Percentiles rank a stretch among this genome's conserved stretches.
These are phyloP conservation scores for Rubia tinctorum DNA, from an alignment of 305 asterid species.

Conservation along the genomic window DNA sequence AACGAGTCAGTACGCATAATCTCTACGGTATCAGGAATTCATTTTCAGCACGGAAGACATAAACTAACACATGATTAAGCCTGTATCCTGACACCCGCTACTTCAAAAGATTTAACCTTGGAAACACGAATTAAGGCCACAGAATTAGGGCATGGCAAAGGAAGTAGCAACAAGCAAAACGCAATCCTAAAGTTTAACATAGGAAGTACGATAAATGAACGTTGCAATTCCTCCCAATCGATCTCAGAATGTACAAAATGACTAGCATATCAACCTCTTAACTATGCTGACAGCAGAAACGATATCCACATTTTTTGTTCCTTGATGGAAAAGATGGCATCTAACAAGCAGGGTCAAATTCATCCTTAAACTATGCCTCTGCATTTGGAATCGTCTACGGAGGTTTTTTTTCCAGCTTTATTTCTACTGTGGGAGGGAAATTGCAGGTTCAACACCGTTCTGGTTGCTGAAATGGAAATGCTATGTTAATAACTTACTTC, in stretches of 20 bases:
- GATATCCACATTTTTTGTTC: neutral
- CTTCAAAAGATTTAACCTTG: neutral
- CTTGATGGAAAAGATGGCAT: neutral
- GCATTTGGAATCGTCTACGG: neutral
- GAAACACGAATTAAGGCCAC: neutral
- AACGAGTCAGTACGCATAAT: neutral
- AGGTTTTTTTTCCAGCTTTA: neutral
- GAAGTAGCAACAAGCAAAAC: neutral
- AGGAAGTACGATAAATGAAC: neutral
- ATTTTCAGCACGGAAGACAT: neutral
- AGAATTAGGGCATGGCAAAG: neutral
- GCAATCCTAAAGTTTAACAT: neutral
- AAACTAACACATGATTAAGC: neutral
- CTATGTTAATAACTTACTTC: neutral
- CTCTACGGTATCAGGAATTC: neutral
- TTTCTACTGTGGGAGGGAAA: neutral
- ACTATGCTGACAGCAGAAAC: neutral
- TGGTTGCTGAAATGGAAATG: neutral
- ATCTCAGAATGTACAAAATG: neutral
- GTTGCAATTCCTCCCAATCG: neutral
- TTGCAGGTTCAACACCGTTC: neutral
- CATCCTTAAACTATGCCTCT: neutral
- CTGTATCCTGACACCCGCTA: neutral
- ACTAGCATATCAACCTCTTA: neutral
- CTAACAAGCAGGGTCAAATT: constrained; percentile 5